These are phyloP conservation scores for Geotrichum fermentans DNA, from an alignment of 1,139 yeast genomes.

Conservation along the genomic window DNA sequence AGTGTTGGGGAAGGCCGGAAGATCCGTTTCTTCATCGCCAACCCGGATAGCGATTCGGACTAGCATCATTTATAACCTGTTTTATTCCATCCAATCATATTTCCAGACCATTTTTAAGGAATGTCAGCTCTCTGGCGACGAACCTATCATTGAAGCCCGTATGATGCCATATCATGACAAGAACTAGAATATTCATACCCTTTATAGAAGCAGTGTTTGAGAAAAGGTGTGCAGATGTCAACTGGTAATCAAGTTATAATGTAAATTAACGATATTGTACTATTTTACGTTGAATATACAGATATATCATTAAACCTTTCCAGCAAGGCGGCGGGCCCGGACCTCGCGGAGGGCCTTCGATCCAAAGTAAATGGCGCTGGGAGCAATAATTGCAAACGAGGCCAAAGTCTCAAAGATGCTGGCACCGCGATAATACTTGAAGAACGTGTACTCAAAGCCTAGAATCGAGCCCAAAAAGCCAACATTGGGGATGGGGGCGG, in stretches of 20 bases:
- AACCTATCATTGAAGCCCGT: too few relatives aligned
- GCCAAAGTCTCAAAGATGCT: constrained; percentile 68
- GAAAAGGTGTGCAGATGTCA: too few relatives aligned
- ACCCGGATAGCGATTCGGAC: constrained; percentile 49
- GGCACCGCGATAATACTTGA: constrained; percentile 63
- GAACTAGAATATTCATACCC: too few relatives aligned
- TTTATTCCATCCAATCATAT: too few relatives aligned
- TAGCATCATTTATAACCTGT: background rate
- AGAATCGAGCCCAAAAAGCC: constrained; percentile 52
- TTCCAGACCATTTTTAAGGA: too few relatives aligned
- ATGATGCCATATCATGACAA: too few relatives aligned
- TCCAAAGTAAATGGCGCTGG: constrained; percentile 63
- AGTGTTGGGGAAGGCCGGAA: constrained; percentile 42
- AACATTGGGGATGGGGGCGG: constrained; percentile 38
- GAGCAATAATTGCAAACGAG: constrained; percentile 48
- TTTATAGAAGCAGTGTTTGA: too few relatives aligned
- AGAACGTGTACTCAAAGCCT: constrained; percentile 59
- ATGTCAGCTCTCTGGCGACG: too few relatives aligned
- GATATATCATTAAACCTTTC: constrained; percentile 21
- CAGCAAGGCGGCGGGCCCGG: constrained; percentile 28
- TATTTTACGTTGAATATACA: too few relatives aligned
- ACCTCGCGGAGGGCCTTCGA: constrained; percentile 50
- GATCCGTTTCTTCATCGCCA: constrained; percentile 58
- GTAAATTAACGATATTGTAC: too few relatives aligned
- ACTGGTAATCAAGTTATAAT: too few relatives aligned